These are phyloP conservation scores for Entelexis sorbosivorans DNA, from an alignment of 1,139 yeast species.

Conservation along the genomic window DNA sequence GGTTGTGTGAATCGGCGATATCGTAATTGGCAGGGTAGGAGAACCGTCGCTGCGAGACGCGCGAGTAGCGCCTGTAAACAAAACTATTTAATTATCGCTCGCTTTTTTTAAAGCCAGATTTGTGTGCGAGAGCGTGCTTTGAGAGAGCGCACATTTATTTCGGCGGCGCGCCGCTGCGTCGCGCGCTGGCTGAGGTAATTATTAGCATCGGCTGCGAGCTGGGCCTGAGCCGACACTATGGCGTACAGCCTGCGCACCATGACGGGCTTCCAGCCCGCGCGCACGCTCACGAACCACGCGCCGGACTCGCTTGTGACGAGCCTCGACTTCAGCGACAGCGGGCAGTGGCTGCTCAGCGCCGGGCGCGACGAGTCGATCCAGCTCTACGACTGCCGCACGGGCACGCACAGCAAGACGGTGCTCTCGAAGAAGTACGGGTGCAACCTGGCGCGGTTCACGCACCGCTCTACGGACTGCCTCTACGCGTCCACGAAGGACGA, in stretches of 20 bases:
- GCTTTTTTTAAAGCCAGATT: too few species aligned
- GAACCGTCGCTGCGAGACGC: too few species aligned
- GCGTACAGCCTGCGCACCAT: constrained; percentile 3
- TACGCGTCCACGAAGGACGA: constrained; percentile 79
- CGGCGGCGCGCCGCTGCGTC: too few species aligned
- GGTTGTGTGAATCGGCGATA: too few species aligned
- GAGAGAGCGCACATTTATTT: too few species aligned
- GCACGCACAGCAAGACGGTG: constrained; percentile 44
- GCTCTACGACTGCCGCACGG: constrained; percentile 65
- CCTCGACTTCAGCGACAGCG: constrained; percentile 74
- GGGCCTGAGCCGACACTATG: neutral
- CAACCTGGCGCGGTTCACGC: constrained; percentile 76
- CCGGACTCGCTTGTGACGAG: constrained; percentile 44
- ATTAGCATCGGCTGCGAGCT: neutral
- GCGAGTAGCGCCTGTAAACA: too few species aligned
- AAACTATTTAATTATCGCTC: too few species aligned
- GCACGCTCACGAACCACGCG: constrained; percentile 14
- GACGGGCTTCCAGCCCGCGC: constrained; percentile 12
- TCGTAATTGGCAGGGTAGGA: too few species aligned
- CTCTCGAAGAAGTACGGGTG: constrained; percentile 89
- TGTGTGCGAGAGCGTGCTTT: too few species aligned
- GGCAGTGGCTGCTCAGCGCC: constrained; percentile 65
- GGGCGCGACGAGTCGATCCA: constrained; percentile 78
- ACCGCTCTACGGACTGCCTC: constrained; percentile 58
- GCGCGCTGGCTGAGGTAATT: neutral